Evolutionary conservation across 495 filamentous ascomycete species (phyloP), one percentile per base, ranked within the genome.

Genomic region (Penicillium lagena): DNA sequence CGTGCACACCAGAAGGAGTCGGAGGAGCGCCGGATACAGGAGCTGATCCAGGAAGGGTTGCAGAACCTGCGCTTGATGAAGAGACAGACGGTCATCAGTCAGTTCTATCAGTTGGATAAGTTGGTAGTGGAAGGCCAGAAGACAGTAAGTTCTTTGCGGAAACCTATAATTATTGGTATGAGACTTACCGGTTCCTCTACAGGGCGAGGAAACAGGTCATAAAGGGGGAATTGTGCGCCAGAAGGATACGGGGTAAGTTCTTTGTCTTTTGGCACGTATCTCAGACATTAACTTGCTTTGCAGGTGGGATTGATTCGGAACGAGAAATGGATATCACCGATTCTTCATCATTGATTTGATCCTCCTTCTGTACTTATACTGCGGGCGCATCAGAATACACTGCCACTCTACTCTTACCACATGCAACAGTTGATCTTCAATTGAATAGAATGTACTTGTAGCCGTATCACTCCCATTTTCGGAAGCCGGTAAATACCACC

Each of bases 1-100:
- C 78, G 86, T 45, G 90, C 91, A 63, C 76, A 94, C 59, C 62
- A 74, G 45, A 75, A 74, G 43, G 71, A 71, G 47, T 72, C 77
- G 10, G 79, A 87, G 47, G 90, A 93, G 36, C 72, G 90, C 50
- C 71, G 74, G 67, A 76, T 94, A 62, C 89, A 96, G 63, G 88
- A 93, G 60, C 68, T 96, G 59, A 77, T 97, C 50, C 89, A 96
- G 64, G 83, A 82, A 55, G 93, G 93, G 7, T 58, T 96, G 60
- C 85, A 87, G 68, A 86, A 90, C 55, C 66, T 98, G 58, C 86
- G 94, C 67, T 73, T 89, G 68, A 61, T 98, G 73, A 96, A 95
- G 93, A 84, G 93, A 56, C 93, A 98, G 83, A 95, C 91, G 6
- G 73, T 90, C 29, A 79, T 98, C 52, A 95, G 88, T 55, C 88